Conservation (phyloP, 129 eudicot genomes). For the Chrysanthemum lavandulifolium region DNA sequence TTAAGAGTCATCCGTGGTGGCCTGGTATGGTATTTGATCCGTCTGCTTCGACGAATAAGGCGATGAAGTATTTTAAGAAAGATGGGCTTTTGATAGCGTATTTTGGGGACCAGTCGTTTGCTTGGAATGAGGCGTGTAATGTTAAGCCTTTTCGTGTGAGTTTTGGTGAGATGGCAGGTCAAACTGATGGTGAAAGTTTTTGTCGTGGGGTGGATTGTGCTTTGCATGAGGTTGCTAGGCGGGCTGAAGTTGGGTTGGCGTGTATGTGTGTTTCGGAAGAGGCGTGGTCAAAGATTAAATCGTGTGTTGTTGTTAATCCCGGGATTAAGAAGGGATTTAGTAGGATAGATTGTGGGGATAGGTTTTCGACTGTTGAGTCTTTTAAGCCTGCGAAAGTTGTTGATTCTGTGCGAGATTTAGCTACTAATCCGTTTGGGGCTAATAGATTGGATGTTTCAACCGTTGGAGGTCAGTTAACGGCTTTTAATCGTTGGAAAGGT, state of each 20-base stretch:
- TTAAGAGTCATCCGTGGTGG: conserved; percentile 86
- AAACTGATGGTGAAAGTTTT: conserved; percentile 44
- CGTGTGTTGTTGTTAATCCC: conserved; percentile 41
- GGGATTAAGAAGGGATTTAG: conserved; percentile 54
- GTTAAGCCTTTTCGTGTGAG: conserved; percentile 55
- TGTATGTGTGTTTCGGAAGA: conserved; percentile 54
- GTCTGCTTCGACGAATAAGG: conserved; percentile 54
- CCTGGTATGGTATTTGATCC: conserved; percentile 66
- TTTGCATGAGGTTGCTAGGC: conserved; percentile 59
- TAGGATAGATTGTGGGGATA: conserved; percentile 54
- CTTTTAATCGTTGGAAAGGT: conserved; percentile 75
- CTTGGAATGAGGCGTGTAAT: conserved; percentile 49
- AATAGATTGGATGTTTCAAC: conserved; percentile 40
- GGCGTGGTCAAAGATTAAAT: conserved; percentile 19
- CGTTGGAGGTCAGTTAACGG: conserved; percentile 50
- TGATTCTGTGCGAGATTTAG: conserved; percentile 40
- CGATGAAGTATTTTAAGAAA: conserved; percentile 41
- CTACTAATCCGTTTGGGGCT: conserved; percentile 39
- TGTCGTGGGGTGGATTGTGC: conserved; percentile 57
- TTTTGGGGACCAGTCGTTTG: conserved; percentile 71
- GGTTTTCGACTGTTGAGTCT: conserved; percentile 38
- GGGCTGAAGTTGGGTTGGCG: conserved; percentile 66
- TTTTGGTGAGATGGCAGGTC: conserved; percentile 55
- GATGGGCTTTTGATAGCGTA: conserved; percentile 54
- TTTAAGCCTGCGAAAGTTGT: conserved; percentile 52